phyloP scores from a whole-genome alignment of 202 grass and related monocot genomes.

The Digitaria exilis region DNA sequence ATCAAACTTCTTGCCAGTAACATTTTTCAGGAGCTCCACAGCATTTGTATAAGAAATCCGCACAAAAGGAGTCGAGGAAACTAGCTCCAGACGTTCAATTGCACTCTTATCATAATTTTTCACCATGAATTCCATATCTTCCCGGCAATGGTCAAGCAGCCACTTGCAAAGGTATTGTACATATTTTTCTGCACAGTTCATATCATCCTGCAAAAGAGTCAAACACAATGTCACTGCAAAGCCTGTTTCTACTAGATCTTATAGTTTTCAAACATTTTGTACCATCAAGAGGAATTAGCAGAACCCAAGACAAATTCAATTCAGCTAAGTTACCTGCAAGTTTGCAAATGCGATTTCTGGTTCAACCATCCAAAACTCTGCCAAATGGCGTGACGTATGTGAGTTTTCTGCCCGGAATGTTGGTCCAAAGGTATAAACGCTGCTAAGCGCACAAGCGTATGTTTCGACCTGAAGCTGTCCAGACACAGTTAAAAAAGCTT shows the following conservation, averaged over 20 bases:
- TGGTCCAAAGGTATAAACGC: constrained; percentile 93
- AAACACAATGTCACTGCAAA: background rate
- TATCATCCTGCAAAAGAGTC: constrained; percentile 73
- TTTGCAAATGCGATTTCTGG: constrained; percentile 97
- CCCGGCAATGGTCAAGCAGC: constrained; percentile 74
- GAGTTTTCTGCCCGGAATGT: constrained; percentile 95
- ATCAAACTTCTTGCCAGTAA: constrained; percentile 79
- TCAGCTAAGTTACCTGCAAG: constrained; percentile 60
- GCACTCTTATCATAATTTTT: constrained; percentile 83
- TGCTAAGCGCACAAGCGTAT: constrained; percentile 84
- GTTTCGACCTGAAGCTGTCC: constrained; percentile 96
- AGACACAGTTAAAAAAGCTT: constrained; percentile 95
- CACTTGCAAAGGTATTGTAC: constrained; percentile 93
- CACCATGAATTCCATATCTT: constrained; percentile 96
- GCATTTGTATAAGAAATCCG: constrained; percentile 83
- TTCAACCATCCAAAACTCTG: constrained; percentile 99
- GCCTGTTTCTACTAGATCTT: constrained; percentile 18
- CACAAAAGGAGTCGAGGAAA: constrained; percentile 71
- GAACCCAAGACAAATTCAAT: background rate
- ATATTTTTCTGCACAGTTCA: constrained; percentile 87
- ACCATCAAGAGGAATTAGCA: background rate
- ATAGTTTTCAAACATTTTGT: background rate
- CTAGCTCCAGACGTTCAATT: constrained; percentile 81
- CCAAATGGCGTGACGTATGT: constrained; percentile 86
- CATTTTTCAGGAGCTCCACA: constrained; percentile 72